Percentiles rank a stretch among this genome's conserved stretches.
Conservation (phyloP, 2,329 filamentous ascomycete genomes). For the Neonectria sp. region DNA sequence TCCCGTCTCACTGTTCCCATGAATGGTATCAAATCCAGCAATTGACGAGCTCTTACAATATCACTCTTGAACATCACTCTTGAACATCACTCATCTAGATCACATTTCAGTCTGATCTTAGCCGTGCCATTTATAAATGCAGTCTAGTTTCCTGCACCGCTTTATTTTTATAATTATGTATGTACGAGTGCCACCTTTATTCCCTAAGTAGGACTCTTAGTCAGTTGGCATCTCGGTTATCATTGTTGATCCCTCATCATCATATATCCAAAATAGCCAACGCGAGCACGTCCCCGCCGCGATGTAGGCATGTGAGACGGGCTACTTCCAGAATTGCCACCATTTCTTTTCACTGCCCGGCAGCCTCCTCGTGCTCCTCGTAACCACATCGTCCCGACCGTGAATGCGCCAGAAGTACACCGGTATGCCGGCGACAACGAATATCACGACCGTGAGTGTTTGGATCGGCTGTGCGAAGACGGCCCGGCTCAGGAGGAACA, state of each 20-base stretch:
- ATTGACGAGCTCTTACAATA: not conserved
- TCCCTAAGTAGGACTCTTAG: not conserved
- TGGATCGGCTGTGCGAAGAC: slow-evolving; percentile 93
- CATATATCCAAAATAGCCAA: not conserved
- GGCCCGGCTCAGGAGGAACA: slow-evolving; percentile 90
- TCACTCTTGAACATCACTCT: not conserved
- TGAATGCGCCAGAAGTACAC: slow-evolving; percentile 92
- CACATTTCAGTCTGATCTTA: not conserved
- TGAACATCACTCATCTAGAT: not conserved
- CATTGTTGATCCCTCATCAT: slow-evolving; percentile 8
- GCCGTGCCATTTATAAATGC: slow-evolving; percentile 2
- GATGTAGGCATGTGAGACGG: not conserved
- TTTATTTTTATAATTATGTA: slow-evolving; percentile 5
- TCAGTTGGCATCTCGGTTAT: not conserved
- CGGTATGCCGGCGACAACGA: slow-evolving; percentile 86
- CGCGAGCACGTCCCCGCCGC: not conserved
- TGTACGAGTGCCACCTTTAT: not conserved
- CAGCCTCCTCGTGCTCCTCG: slow-evolving; percentile 61
- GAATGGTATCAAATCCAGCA: too few species aligned
- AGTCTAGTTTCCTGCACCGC: slow-evolving; percentile 5
- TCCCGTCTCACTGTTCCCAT: too few species aligned
- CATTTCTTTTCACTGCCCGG: slow-evolving; percentile 56
- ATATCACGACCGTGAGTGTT: slow-evolving; percentile 88
- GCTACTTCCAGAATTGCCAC: slow-evolving; percentile 74
- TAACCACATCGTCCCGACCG: slow-evolving; percentile 69